Percentiles rank a stretch among this genome's conserved stretches.
Conservation (phyloP, 2,329 filamentous ascomycete species). For the Aspergillus pseudonomiae region DNA sequence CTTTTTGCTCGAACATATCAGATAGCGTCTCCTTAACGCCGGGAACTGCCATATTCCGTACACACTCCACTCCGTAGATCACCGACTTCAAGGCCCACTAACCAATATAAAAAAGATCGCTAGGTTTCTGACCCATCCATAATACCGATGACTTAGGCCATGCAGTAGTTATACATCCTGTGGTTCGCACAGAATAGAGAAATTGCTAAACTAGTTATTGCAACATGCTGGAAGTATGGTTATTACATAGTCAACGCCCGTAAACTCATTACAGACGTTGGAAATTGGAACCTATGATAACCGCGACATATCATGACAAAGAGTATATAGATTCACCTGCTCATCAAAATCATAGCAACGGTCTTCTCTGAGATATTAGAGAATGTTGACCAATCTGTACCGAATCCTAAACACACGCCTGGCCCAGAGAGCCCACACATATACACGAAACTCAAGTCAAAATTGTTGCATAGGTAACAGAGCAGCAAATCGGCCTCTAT, state of each 20-base stretch:
- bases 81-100: background rate
- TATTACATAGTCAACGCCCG: background rate
- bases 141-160: background rate
- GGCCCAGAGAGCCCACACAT: conserved; percentile 14
- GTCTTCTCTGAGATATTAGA: conserved; percentile 33
- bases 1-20: background rate
- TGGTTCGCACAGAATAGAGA: background rate
- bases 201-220: background rate
- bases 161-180: background rate
- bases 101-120: background rate
- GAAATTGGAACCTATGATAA: background rate
- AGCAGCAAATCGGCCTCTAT: conserved; percentile 11
- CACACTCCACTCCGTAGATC: too few species aligned
- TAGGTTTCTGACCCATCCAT: background rate
- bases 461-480: conserved; percentile 9
- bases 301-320: background rate
- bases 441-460: background rate
- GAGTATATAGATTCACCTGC: conserved; percentile 7
- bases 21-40: too few species aligned
- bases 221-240: background rate
- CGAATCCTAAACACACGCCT: conserved; percentile 20
- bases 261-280: background rate
- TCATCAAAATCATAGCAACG: conserved; percentile 34
- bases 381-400: conserved; percentile 30
- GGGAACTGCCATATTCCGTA: too few species aligned